Base-by-base conservation (phyloP, 495 filamentous ascomycete genomes). In the Massariosphaeria phaeospora region DNA sequence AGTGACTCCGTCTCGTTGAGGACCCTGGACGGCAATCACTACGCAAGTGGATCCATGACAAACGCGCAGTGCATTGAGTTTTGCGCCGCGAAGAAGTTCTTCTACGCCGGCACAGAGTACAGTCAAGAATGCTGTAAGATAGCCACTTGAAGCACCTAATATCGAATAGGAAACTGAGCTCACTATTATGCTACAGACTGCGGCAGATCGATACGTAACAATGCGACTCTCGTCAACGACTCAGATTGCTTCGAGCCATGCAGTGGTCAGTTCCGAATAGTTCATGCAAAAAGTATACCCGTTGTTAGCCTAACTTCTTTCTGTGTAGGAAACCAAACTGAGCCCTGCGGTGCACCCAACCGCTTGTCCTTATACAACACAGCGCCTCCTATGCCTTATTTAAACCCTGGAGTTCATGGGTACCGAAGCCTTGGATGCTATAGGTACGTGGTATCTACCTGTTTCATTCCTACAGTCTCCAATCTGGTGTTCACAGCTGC, bases 121-220 rank as follows among this genome's bases (percentile, higher is more conserved):
- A 50, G 55, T 35, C 42, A 25, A 6, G 66, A 74, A 60, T 74
- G 70, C 59, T 71, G 60, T 59, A 34, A 36, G 46, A 59, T 8
- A 5, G 18, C 21, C 13, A 26, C 42, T 40, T 31, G 13, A n/a
- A 20, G 9, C 23, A 23, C 17, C 8, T 11, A 47, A 33, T 33
- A 5, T 33, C 10, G 29, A 26, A 47, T 21, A 30, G 2, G 27
- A 18, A n/a, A 18, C 27, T 47, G 29, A 47, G 10, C 1, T 6
- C 21, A 30, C 23, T 10, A 27, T 13, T 40, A 10, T 6, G 3
- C 24, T 27, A 17, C 12, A 52, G 54, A 54, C 35, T 62, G 59
- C 27, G 59, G 57, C 41, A 56, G 48, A 23, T 52, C 47, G 12
- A 13, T 64, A 0, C 25, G 8, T n/a, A 48, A 38, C 41, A 38